phyloP scores from a whole-genome alignment of 2,329 filamentous ascomycete genomes.

The Ophiostoma sp. region DNA sequence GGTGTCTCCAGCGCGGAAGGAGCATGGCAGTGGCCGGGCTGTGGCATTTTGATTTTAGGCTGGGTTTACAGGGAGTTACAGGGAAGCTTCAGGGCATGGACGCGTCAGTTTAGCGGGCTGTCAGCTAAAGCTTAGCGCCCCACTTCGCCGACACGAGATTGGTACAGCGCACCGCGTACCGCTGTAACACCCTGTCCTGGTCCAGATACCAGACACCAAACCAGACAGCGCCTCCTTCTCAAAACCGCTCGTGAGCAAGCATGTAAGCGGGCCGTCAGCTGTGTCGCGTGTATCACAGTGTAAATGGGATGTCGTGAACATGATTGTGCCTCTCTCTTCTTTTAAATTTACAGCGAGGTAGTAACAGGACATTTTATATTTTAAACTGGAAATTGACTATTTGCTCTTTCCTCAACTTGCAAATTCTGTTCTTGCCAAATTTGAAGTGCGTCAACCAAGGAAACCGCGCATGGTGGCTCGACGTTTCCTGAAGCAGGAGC shows the following conservation, averaged over 20 bases:
- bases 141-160: not conserved
- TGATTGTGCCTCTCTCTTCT: not conserved
- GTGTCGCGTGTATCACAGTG: constrained; percentile 13
- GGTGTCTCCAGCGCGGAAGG: constrained; percentile 13
- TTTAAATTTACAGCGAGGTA: not conserved
- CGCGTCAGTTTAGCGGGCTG: constrained; percentile 25
- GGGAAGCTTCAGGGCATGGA: not conserved
- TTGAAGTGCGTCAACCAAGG: not conserved
- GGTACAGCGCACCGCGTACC: constrained; percentile 18
- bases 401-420: not conserved
- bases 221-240: not conserved
- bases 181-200: constrained; percentile 13
- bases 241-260: not conserved
- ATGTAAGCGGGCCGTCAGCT: constrained; percentile 8
- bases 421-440: constrained; percentile 5
- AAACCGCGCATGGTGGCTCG: constrained; percentile 21
- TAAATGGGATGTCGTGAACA: not conserved
- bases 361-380: not conserved
- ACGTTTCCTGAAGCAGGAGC: constrained; percentile 24
- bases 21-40: constrained; percentile 4
- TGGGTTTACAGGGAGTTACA: not conserved
- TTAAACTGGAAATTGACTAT: not conserved
- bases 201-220: not conserved
- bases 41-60: not conserved
- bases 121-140: constrained; percentile 17